Evolutionary conservation across 345 rosid species (phyloP).

Genomic region (Capsella bursapastoris): DNA sequence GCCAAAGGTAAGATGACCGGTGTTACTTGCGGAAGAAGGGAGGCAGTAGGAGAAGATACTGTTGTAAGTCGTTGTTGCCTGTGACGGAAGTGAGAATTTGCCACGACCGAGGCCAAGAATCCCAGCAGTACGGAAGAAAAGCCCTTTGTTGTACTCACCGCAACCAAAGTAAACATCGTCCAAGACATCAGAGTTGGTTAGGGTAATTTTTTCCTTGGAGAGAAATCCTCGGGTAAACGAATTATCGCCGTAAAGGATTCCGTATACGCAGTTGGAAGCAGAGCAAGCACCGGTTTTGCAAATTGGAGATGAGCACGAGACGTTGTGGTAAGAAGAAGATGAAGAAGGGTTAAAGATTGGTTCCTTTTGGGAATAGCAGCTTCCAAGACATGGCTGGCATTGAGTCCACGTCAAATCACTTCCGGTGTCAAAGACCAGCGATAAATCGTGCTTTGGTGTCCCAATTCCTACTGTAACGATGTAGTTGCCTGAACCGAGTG

Average conservation of each 20-base stretch:
- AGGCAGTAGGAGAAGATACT: slow-evolving; percentile 79
- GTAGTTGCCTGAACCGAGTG: slow-evolving; percentile 50
- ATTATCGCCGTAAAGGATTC: slow-evolving; percentile 59
- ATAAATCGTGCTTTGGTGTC: slow-evolving; percentile 52
- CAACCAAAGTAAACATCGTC: slow-evolving; percentile 66
- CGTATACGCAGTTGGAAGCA: slow-evolving; percentile 60
- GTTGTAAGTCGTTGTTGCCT: slow-evolving; percentile 58
- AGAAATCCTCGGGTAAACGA: slow-evolving; percentile 64
- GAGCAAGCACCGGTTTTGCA: slow-evolving; percentile 53
- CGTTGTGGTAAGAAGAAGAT: slow-evolving; percentile 57
- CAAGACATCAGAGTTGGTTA: slow-evolving; percentile 53
- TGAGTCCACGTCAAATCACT: slow-evolving; percentile 71
- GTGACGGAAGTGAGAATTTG: slow-evolving; percentile 65
- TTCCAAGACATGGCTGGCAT: slow-evolving; percentile 51
- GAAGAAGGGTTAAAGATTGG: slow-evolving; percentile 48
- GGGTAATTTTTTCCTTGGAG: slow-evolving; percentile 56
- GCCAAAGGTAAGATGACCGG: slow-evolving; percentile 76
- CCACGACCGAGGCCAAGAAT: slow-evolving; percentile 74
- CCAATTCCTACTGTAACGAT: slow-evolving; percentile 63
- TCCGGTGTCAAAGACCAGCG: slow-evolving; percentile 65
- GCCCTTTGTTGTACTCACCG: slow-evolving; percentile 66
- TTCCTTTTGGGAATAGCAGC: slow-evolving; percentile 58
- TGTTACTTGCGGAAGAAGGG: slow-evolving; percentile 59
- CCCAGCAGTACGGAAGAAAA: slow-evolving; percentile 61
- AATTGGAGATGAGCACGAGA: slow-evolving; percentile 52